A percentile compares a stretch with the other conserved stretches of the same genome.
Evolutionary conservation across 2,329 filamentous ascomycete species (phyloP).

Genomic region (Zymoseptoria ardabiliae): DNA sequence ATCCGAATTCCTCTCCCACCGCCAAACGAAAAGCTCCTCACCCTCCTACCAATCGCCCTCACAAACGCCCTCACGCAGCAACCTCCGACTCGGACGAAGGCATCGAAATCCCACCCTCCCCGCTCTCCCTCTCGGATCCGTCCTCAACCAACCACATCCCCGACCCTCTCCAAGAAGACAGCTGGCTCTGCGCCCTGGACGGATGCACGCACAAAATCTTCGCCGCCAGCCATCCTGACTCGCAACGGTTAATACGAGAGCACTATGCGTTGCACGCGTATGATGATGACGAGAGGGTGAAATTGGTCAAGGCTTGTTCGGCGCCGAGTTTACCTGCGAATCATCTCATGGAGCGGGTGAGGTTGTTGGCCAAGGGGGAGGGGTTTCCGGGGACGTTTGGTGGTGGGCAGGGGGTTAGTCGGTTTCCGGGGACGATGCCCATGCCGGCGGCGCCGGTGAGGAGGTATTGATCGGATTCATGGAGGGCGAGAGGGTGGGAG

Average conservation of each 20-base stretch:
- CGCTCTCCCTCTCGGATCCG: constrained; percentile 6
- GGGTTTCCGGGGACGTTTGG: constrained; percentile 14
- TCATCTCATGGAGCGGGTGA: constrained; percentile 41
- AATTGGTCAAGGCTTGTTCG: constrained; percentile 49
- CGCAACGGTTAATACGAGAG: constrained; percentile 50
- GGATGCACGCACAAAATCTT: constrained; percentile 59
- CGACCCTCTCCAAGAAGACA: constrained; percentile 38
- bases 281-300: constrained; percentile 45
- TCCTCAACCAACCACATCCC: background rate
- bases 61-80: constrained; percentile 18
- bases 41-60: constrained; percentile 3
- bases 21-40: constrained; percentile 13
- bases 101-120: constrained; percentile 29
- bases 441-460: constrained; percentile 2
- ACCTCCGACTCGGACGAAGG: constrained; percentile 23
- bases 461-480: constrained; percentile 4
- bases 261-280: constrained; percentile 57
- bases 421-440: constrained; percentile 2
- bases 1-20: constrained; percentile 13
- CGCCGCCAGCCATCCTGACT: constrained; percentile 49
- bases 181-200: constrained; percentile 59
- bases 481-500: no score
- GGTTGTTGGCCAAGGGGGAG: constrained; percentile 22
- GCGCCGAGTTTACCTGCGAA: constrained; percentile 41
- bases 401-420: constrained; percentile 1